Conservation (phyloP, 129 eudicot species). For the Artemisia argyi region DNA sequence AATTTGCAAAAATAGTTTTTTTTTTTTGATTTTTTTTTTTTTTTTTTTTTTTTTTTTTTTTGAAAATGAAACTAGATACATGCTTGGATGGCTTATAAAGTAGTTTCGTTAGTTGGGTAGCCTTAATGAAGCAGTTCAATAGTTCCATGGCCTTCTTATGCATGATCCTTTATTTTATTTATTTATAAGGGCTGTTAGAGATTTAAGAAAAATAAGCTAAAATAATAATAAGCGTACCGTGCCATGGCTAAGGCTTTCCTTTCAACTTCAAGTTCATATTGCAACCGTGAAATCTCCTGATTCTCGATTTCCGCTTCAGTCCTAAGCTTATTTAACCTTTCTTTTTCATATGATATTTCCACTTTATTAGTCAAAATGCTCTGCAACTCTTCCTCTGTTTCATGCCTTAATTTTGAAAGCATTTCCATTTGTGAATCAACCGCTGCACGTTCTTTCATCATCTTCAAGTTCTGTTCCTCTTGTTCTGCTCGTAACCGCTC, state of each 20-base stretch:
- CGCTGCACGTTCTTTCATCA: conserved; percentile 84
- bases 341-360: conserved; percentile 86
- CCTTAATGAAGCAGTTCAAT: too few species aligned
- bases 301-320: conserved; percentile 79
- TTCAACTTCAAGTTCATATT: conserved; percentile 93
- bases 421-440: conserved; percentile 96
- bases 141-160: too few species aligned
- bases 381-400: conserved; percentile 83
- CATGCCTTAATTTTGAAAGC: conserved; percentile 71
- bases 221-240: conserved; percentile 45
- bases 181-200: neutral
- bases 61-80: too few species aligned
- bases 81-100: too few species aligned
- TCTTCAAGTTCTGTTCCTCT: conserved; percentile 62
- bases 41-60: too few species aligned
- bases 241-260: conserved; percentile 98
- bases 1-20: too few species aligned
- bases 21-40: too few species aligned
- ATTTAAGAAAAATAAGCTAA: neutral
- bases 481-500: conserved; percentile 62
- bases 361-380: conserved; percentile 68
- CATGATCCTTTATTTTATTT: too few species aligned
- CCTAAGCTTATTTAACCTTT: conserved; percentile 72
- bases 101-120: too few species aligned
- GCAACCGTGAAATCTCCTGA: conserved; percentile 74